Evolutionary conservation across 1,284 basidiomycete species (phyloP).

Genomic region (Naganishia albida): DNA sequence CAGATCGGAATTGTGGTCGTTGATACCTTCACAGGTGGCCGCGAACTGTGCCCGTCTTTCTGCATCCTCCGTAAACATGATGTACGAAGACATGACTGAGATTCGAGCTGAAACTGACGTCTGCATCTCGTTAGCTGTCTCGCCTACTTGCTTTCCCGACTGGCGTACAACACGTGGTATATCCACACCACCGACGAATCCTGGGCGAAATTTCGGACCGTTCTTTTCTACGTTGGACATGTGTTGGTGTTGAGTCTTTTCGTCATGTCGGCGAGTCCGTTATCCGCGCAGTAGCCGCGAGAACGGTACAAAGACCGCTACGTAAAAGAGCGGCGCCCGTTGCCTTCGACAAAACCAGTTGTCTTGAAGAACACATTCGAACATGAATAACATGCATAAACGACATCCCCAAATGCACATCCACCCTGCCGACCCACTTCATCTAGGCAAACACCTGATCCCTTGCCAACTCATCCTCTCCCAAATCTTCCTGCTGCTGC

Average conservation of each 20-base stretch:
- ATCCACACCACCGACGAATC: conserved; percentile 5
- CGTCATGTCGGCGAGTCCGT: neutral
- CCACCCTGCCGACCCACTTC: neutral
- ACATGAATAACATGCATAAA: neutral
- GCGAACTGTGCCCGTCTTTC: conserved; percentile 8
- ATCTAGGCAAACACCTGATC: conserved; percentile 79
- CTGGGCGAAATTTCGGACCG: conserved; percentile 5
- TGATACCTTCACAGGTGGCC: neutral
- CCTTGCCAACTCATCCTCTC: conserved; percentile 79
- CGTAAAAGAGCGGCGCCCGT: neutral
- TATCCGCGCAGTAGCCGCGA: neutral
- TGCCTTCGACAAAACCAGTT: neutral
- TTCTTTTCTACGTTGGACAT: conserved; percentile 19
- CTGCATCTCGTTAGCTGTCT: neutral
- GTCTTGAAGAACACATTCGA: neutral
- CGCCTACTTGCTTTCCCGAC: conserved; percentile 12
- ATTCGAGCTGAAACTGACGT: neutral
- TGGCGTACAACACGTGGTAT: conserved; percentile 6
- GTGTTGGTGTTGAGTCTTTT: conserved; percentile 9
- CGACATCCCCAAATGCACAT: neutral
- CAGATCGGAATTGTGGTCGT: neutral
- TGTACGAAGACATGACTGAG: neutral
- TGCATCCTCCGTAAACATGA: neutral
- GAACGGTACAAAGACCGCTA: neutral
- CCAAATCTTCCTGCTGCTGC: conserved; percentile 60